These are phyloP conservation scores for Amaranthus tricolor DNA, from an alignment of 179 eudicot species.

Conservation along the genomic window DNA sequence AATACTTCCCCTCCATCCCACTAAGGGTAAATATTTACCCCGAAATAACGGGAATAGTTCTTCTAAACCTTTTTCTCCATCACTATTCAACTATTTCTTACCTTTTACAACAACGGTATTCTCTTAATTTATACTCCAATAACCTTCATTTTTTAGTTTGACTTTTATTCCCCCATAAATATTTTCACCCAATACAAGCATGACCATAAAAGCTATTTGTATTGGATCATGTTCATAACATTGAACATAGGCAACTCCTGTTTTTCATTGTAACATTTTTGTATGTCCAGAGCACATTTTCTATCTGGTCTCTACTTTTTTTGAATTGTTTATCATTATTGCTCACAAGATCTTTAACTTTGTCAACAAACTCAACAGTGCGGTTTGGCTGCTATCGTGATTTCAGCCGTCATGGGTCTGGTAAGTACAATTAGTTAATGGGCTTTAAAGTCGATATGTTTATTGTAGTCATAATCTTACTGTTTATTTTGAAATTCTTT, in stretches of 20 bases:
- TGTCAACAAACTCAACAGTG: conserved; percentile 52
- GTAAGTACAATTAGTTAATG: conserved; percentile 43
- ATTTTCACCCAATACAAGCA: too few relatives aligned
- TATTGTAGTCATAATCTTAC: neutral
- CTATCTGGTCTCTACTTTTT: neutral
- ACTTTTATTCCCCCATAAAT: too few relatives aligned
- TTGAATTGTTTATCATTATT: conserved; percentile 13
- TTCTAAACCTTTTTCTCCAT: too few relatives aligned
- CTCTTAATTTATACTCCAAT: too few relatives aligned
- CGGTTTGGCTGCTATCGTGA: conserved; percentile 91
- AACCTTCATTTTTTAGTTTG: too few relatives aligned
- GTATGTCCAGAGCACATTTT: neutral
- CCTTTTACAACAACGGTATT: too few relatives aligned
- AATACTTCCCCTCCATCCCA: too few relatives aligned
- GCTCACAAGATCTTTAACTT: conserved; percentile 20
- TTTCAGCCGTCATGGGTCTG: conserved; percentile 94
- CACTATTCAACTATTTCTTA: too few relatives aligned
- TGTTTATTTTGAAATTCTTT: neutral
- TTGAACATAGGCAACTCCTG: neutral
- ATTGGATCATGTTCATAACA: neutral
- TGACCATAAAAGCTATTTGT: neutral
- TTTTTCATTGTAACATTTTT: too few relatives aligned
- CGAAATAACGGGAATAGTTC: too few relatives aligned
- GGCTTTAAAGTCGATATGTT: neutral
- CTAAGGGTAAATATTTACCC: too few relatives aligned